Evolutionary conservation across 1,139 yeast genomes (phyloP).

Genomic region (Debaryomycetaceae sp.): DNA sequence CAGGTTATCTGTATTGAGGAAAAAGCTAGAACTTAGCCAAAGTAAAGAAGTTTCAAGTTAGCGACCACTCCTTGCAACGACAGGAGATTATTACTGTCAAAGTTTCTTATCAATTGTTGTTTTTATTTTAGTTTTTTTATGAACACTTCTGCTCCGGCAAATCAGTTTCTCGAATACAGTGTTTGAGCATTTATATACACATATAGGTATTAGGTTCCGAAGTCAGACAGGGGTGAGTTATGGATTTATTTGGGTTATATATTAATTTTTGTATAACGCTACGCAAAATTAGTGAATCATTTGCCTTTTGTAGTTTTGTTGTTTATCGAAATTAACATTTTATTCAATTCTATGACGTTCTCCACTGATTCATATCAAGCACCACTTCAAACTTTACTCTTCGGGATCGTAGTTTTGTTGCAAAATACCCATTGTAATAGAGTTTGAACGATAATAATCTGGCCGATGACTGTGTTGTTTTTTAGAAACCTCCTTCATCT

Average conservation of each 20-base stretch:
- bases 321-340: no score
- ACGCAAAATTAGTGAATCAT: no score
- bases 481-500: constrained; percentile 16
- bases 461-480: constrained; percentile 25
- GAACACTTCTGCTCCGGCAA: background rate
- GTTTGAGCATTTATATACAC: background rate
- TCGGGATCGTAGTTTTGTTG: constrained; percentile 16
- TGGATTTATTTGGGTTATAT: background rate
- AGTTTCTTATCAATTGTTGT: background rate
- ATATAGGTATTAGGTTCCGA: background rate
- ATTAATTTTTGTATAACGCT: no score
- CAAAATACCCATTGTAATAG: constrained; percentile 40
- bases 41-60: background rate
- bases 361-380: no score
- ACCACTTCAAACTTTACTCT: no score
- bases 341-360: no score
- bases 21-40: constrained; percentile 25
- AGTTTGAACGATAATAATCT: constrained; percentile 34
- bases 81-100: no score
- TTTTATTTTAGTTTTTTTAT: no score
- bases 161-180: background rate
- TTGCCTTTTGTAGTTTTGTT: no score
- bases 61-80: no score
- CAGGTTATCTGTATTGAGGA: constrained; percentile 58
- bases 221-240: background rate